Base-by-base conservation (phyloP, 192 early-diverging fungal genomes). In the Umbelopsis isabellina region DNA sequence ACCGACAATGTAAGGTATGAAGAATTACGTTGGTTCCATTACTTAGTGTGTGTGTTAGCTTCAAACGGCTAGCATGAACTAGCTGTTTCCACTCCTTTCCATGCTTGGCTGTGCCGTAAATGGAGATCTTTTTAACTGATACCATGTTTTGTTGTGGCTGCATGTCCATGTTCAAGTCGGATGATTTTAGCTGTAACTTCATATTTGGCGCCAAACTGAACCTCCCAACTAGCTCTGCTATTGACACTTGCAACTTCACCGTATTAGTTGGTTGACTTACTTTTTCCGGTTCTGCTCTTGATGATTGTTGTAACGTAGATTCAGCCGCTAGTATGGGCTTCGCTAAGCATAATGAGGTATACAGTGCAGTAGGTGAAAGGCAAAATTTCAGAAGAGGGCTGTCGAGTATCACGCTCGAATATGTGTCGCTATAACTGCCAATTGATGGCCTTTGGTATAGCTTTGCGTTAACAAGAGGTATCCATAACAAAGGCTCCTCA, bases 191-290 rank as follows among this genome's bases (percentile, higher is more conserved):
- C 16, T 61, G 55, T 3, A 35, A 7, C 55, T 61, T 61, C 55
- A 61, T 61, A 12, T 23, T 33, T 18, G 55, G 55, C 5, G 55
- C 21, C 25, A 61, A n/a, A 35, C 55, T 61, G 18, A 61, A 61
- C 23, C 55, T 25, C 30, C 55, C 55, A 3, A 35, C 55, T 18
- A 61, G 3, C 16, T 61, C 15, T 16, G 11, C 11, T 61, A 30
- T 41, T 41, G 37, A 41, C 37, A 41, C 5, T 6, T 41, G 5
- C 37, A 41, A 41, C 37, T 41, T 41, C 0, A 41, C 0, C 6
- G 37, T 41, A 41, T 41, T 6, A 41, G 1, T 1, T 5, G 10
- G 37, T 10, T 41, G 37, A 6, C 6, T 41, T 41, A 0, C 37
- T 41, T 41, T 10, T 41, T 1, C 37, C 10, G 37, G 1, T 41